These are phyloP conservation scores for Pichia sp. DNA, from an alignment of 1,139 yeast species.

Conservation along the genomic window DNA sequence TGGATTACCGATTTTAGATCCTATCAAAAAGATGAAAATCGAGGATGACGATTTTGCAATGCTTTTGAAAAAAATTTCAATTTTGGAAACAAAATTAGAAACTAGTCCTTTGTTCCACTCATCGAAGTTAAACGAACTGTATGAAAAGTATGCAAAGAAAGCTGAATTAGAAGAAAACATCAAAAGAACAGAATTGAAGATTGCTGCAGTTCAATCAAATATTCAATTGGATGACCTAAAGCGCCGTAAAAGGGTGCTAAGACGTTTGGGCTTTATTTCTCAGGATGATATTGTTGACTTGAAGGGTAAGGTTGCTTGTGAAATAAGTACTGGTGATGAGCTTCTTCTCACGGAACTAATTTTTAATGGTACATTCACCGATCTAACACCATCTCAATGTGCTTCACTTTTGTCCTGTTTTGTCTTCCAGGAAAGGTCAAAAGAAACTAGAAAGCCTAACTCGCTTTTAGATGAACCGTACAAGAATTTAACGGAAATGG, in stretches of 20 bases:
- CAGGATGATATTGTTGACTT: constrained; percentile 82
- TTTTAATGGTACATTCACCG: constrained; percentile 91
- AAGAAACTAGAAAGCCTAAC: constrained; percentile 78
- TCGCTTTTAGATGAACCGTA: constrained; percentile 89
- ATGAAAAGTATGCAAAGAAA: constrained; percentile 61
- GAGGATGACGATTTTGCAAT: constrained; percentile 65
- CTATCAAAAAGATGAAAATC: constrained; percentile 87
- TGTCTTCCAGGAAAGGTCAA: constrained; percentile 94
- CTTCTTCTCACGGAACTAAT: constrained; percentile 82
- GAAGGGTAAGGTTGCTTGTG: constrained; percentile 66
- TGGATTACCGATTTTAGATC: constrained; percentile 86
- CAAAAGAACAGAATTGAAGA: constrained; percentile 56
- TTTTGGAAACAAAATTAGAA: constrained; percentile 66
- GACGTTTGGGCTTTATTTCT: constrained; percentile 78
- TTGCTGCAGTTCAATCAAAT: constrained; percentile 81
- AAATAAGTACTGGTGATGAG: constrained; percentile 93
- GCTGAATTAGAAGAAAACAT: constrained; percentile 59
- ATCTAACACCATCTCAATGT: constrained; percentile 80
- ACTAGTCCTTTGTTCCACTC: constrained; percentile 70
- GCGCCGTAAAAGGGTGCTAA: constrained; percentile 84
- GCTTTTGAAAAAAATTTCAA: constrained; percentile 72
- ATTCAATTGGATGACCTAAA: constrained; percentile 91
- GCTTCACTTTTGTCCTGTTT: constrained; percentile 91
- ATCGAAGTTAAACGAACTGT: constrained; percentile 56
- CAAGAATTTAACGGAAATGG: constrained; percentile 84